Conservation (phyloP, 2,329 filamentous ascomycete species). For the Xylariaceae sp. region DNA sequence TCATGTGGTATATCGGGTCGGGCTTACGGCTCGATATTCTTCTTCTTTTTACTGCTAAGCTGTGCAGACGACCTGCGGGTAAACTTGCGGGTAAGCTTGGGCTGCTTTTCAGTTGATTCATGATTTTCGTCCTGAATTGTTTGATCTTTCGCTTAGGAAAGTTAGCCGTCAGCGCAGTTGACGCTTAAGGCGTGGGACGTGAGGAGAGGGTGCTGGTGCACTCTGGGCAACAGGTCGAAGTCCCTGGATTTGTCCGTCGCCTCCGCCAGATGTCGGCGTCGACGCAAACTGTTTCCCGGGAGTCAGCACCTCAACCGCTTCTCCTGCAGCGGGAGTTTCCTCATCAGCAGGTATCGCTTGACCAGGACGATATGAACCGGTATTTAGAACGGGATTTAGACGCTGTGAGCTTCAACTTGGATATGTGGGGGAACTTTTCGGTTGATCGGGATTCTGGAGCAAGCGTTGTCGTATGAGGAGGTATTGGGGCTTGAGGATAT, state of each 20-base stretch:
- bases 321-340: constrained; percentile 10
- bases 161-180: constrained; percentile 12
- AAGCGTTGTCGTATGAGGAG: constrained; percentile 5
- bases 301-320: constrained; percentile 3
- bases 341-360: constrained; percentile 9
- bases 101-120: constrained; percentile 12
- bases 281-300: neutral
- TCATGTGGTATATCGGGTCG: constrained; percentile 19
- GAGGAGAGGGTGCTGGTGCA: constrained; percentile 18
- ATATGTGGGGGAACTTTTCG: constrained; percentile 21
- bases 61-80: constrained; percentile 16
- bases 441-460: constrained; percentile 9
- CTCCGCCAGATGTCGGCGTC: constrained; percentile 13
- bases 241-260: constrained; percentile 16
- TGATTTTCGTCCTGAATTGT: constrained; percentile 13
- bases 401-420: constrained; percentile 8
- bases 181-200: constrained; percentile 22
- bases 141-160: constrained; percentile 18
- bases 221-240: constrained; percentile 10
- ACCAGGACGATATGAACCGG: constrained; percentile 10
- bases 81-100: constrained; percentile 20
- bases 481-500: constrained; percentile 17
- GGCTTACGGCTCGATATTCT: constrained; percentile 18
- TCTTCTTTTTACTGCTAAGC: constrained; percentile 15
- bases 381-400: constrained; percentile 5